Evolutionary conservation across 805 yeast genomes (phyloP).

Genomic region (Schwanniomyces occidentalis): DNA sequence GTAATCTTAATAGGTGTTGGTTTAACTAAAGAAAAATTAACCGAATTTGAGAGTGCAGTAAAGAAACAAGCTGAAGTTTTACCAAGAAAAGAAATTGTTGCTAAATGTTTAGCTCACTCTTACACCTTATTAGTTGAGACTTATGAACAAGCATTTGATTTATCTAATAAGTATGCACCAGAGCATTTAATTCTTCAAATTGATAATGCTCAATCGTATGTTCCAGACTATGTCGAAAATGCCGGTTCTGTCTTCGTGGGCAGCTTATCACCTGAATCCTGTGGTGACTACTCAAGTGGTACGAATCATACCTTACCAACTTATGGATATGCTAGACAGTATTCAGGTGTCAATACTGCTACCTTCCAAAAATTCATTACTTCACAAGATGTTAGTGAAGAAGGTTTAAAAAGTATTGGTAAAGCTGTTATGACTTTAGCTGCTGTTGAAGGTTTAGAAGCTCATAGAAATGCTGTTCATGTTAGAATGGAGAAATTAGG

Average conservation of each 20-base stretch:
- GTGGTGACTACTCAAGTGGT: constrained; percentile 98
- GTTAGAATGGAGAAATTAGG: constrained; percentile 87
- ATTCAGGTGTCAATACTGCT: constrained; percentile 94
- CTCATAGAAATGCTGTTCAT: constrained; percentile 95
- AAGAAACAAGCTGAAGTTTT: constrained; percentile 77
- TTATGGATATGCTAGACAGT: constrained; percentile 96
- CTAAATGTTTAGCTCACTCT: constrained; percentile 90
- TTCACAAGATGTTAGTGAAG: constrained; percentile 82
- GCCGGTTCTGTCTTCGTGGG: constrained; percentile 99
- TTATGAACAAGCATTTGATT: constrained; percentile 77
- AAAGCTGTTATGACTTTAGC: constrained; percentile 95
- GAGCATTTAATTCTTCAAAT: constrained; percentile 95
- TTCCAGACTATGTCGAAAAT: constrained; percentile 70
- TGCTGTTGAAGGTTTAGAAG: constrained; percentile 94
- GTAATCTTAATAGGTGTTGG: constrained; percentile 86
- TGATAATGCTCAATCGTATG: constrained; percentile 71
- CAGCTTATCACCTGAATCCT: constrained; percentile 92
- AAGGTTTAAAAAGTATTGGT: constrained; percentile 89
- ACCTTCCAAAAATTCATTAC: constrained; percentile 96
- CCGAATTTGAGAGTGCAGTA: constrained; percentile 77
- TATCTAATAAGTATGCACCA: constrained; percentile 93
- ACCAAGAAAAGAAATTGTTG: constrained; percentile 91
- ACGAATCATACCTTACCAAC: constrained; percentile 99
- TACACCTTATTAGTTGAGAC: constrained; percentile 69
- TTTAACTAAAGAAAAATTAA: constrained; percentile 58